Evolutionary conservation across 2,329 filamentous ascomycete genomes (phyloP).

Genomic region (Endocalyx cinctus): DNA sequence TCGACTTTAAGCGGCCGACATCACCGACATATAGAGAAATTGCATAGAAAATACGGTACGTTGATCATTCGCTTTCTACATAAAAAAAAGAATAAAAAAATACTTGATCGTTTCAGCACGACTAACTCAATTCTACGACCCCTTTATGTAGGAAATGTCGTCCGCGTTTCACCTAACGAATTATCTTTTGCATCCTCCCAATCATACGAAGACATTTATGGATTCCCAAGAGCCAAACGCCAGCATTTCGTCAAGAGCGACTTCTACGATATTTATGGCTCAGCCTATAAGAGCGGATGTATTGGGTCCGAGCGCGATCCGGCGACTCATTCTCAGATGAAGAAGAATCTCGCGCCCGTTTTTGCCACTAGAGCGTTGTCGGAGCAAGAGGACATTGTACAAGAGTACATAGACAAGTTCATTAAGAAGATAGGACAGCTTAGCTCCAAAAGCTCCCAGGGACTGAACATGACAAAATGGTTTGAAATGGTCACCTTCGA

Average conservation of each 20-base stretch:
- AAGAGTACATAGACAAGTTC: slow-evolving; percentile 7
- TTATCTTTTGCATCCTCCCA: slow-evolving; percentile 9
- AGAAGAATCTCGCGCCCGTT: slow-evolving; percentile 9
- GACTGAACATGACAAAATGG: slow-evolving; percentile 12
- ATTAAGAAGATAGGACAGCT: slow-evolving; percentile 6
- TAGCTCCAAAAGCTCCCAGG: slow-evolving; percentile 1
- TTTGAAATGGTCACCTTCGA: slow-evolving; percentile 12
- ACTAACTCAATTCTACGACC: too few relatives aligned
- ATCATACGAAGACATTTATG: slow-evolving; percentile 14
- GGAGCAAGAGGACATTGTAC: slow-evolving; percentile 9
- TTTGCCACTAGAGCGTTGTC: slow-evolving; percentile 9
- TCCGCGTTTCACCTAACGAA: slow-evolving; percentile 15
- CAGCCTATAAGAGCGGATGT: slow-evolving; percentile 9
- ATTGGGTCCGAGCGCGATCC: slow-evolving; percentile 15
- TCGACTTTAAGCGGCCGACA: slow-evolving; percentile 10
- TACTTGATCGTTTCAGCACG: too few relatives aligned
- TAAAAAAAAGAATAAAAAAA: neutral
- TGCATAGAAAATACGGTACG: slow-evolving; percentile 12
- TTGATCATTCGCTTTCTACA: slow-evolving; percentile 1
- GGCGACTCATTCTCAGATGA: slow-evolving; percentile 6
- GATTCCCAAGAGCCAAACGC: slow-evolving; percentile 4
- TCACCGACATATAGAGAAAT: slow-evolving; percentile 5
- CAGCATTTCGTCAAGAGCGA: slow-evolving; percentile 11
- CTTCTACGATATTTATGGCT: slow-evolving; percentile 14
- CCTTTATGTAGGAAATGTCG: slow-evolving; percentile 10